These are phyloP conservation scores for Penicillium angulare DNA, from an alignment of 495 filamentous ascomycete genomes.

Conservation along the genomic window DNA sequence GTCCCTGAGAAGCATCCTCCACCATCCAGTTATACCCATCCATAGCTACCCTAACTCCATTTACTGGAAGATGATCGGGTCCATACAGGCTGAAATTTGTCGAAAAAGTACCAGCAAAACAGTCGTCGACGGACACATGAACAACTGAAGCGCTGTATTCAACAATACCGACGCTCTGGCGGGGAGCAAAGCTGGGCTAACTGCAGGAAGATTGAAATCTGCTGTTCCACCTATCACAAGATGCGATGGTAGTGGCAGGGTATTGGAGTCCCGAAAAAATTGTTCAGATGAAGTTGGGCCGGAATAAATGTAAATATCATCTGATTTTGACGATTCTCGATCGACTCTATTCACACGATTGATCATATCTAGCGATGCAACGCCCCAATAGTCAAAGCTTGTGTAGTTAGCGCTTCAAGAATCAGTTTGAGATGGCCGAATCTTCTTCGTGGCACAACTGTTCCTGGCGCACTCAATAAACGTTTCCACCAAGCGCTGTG, in stretches of 20 bases:
- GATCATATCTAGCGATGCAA: neutral
- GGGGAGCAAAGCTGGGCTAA: neutral
- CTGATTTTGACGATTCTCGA: neutral
- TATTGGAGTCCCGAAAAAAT: neutral
- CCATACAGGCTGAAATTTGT: slow-evolving; percentile 12
- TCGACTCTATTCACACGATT: too few species aligned
- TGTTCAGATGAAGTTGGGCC: neutral
- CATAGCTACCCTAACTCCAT: neutral
- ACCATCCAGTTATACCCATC: neutral
- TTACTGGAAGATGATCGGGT: slow-evolving; percentile 1
- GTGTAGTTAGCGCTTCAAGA: neutral
- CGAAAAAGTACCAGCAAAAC: slow-evolving; percentile 10
- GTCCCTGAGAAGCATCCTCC: neutral
- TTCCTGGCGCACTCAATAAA: neutral
- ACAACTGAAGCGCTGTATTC: slow-evolving; percentile 13
- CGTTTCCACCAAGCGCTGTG: neutral
- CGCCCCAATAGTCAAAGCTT: slow-evolving; percentile 8
- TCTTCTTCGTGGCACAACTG: neutral
- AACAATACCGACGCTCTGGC: slow-evolving; percentile 11
- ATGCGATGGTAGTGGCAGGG: neutral
- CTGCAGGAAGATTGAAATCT: neutral
- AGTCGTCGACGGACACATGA: slow-evolving; percentile 15
- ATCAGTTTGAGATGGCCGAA: neutral
- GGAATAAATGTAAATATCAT: neutral
- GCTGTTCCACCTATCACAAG: neutral